Conservation (phyloP, 768 basidiomycete genomes). For the Wakefieldia striispora region DNA sequence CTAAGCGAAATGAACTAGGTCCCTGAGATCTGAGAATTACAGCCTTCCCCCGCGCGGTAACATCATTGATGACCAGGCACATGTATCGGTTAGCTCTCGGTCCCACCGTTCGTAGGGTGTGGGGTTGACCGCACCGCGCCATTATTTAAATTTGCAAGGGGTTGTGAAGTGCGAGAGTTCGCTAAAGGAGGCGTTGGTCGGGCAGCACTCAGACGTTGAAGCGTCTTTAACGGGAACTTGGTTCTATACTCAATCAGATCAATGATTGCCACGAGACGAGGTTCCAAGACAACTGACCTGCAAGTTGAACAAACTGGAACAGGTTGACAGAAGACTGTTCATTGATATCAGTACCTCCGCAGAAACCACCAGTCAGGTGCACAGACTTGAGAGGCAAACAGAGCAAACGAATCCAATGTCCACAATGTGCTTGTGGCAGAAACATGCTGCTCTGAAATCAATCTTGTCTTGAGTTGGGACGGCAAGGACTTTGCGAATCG, state of each 20-base stretch:
- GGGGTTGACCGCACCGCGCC: conserved; percentile 21
- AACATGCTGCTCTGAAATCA: conserved; percentile 96
- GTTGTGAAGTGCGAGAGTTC: conserved; percentile 31
- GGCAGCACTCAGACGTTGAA: conserved; percentile 74
- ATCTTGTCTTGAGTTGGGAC: conserved; percentile 93
- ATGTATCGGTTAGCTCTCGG: conserved; percentile 9
- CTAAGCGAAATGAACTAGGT: neutral
- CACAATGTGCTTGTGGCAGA: conserved; percentile 96
- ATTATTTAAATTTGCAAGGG: conserved; percentile 34
- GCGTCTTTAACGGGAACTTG: conserved; percentile 92
- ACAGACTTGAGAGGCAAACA: conserved; percentile 94
- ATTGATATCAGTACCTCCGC: conserved; percentile 9
- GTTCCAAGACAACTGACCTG: conserved; percentile 52
- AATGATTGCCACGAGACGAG: neutral
- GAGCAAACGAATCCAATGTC: conserved; percentile 98
- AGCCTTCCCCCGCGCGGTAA: neutral
- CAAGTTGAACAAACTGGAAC: conserved; percentile 93
- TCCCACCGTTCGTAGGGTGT: conserved; percentile 19
- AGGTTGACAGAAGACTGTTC: conserved; percentile 87
- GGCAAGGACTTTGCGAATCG: conserved; percentile 72
- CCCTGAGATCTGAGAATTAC: neutral
- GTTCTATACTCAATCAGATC: conserved; percentile 50
- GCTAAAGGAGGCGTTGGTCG: conserved; percentile 39
- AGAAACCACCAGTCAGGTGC: neutral
- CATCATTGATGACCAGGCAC: neutral